Percentiles rank a stretch among this genome's conserved stretches.
Conservation (phyloP, 768 basidiomycete genomes). For the Phaeotremella fagi region DNA sequence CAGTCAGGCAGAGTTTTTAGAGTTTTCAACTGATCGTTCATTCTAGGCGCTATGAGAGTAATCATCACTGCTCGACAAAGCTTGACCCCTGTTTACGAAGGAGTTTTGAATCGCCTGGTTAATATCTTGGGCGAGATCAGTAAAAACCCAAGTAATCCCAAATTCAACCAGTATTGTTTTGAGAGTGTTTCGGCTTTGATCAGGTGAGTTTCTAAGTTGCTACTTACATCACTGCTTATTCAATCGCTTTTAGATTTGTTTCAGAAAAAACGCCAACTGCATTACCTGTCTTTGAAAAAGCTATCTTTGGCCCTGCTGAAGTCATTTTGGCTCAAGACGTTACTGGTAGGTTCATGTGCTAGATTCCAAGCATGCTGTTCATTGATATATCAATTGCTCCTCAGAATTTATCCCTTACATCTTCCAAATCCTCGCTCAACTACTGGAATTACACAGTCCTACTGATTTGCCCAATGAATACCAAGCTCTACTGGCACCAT, state of each 20-base stretch:
- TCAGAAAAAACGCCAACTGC: constrained; percentile 65
- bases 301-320: constrained; percentile 80
- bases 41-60: constrained; percentile 83
- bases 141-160: constrained; percentile 94
- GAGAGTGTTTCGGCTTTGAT: constrained; percentile 92
- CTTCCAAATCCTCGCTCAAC: constrained; percentile 93
- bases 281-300: constrained; percentile 68
- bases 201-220: constrained; percentile 53
- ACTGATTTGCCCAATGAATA: constrained; percentile 66
- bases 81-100: constrained; percentile 64
- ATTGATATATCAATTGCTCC: background rate
- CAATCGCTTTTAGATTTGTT: constrained; percentile 59
- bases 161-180: constrained; percentile 96
- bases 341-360: constrained; percentile 59
- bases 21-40: background rate
- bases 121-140: constrained; percentile 78
- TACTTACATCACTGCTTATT: background rate
- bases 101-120: constrained; percentile 68
- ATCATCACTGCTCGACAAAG: constrained; percentile 81
- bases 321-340: constrained; percentile 87
- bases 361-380: background rate
- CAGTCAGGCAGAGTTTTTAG: constrained; percentile 30
- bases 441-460: constrained; percentile 73
- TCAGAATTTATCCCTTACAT: constrained; percentile 94
- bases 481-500: constrained; percentile 68